A percentile compares a stretch with the other conserved stretches of the same genome.
Evolutionary conservation across 139 green algal genomes (phyloP).

Genomic region (Chlamydomonas schloesseri): DNA sequence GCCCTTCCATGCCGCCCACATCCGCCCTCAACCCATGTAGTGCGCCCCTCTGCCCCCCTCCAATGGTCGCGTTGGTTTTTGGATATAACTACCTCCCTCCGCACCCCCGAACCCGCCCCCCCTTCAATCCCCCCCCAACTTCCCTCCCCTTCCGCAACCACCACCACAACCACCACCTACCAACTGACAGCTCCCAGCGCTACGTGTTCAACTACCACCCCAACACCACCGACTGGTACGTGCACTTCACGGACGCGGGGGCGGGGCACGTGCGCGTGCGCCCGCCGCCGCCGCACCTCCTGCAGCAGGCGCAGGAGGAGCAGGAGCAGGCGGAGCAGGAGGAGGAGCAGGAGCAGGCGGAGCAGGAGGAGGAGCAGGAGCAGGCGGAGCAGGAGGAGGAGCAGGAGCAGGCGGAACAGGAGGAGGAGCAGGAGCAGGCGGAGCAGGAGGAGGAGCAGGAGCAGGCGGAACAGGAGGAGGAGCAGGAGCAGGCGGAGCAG

Average conservation of each 20-base stretch:
- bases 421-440: not conserved
- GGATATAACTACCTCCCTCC: too few relatives aligned
- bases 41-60: too few relatives aligned
- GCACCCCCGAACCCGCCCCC: too few relatives aligned
- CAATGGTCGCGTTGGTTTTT: too few relatives aligned
- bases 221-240: not conserved
- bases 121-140: too few relatives aligned
- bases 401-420: not conserved
- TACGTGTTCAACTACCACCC: conserved; percentile 36
- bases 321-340: not conserved
- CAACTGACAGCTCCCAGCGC: not conserved
- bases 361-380: not conserved
- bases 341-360: not conserved
- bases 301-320: not conserved
- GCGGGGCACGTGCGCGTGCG: not conserved
- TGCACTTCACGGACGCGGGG: conserved; percentile 17
- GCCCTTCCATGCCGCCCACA: too few relatives aligned
- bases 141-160: not conserved
- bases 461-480: not conserved
- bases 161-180: not conserved
- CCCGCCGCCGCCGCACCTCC: not conserved
- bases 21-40: too few relatives aligned
- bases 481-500: too few relatives aligned
- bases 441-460: not conserved
- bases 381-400: not conserved